Evolutionary conservation across 257 asterid species (phyloP).

Genomic region (Solanum rostratum): DNA sequence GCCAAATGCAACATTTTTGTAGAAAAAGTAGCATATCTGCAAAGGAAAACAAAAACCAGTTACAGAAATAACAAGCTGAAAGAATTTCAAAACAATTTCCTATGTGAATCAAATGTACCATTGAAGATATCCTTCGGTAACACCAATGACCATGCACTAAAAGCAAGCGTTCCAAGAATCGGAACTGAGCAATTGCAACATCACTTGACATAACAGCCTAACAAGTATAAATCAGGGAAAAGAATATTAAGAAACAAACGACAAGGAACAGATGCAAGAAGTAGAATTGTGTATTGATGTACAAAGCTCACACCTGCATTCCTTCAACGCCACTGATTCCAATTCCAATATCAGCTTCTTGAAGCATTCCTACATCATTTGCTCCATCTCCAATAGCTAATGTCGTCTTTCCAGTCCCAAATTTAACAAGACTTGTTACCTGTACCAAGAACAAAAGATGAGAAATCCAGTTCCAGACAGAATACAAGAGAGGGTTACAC

Average conservation of each 20-base stretch:
- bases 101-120: too few relatives aligned
- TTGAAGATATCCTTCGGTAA: slow-evolving; percentile 79
- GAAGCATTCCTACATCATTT: slow-evolving; percentile 99
- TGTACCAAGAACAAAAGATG: not conserved
- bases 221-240: not conserved
- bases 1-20: slow-evolving; percentile 65
- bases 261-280: not conserved
- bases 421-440: slow-evolving; percentile 90
- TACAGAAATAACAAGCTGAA: too few relatives aligned
- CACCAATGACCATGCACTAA: slow-evolving; percentile 98
- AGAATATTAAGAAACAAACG: not conserved
- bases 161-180: slow-evolving; percentile 74
- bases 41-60: slow-evolving; percentile 10
- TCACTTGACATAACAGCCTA: slow-evolving; percentile 97
- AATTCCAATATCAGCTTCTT: slow-evolving; percentile 96
- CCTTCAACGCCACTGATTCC: slow-evolving; percentile 99
- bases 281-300: not conserved
- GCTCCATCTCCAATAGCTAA: slow-evolving; percentile 97
- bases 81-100: too few relatives aligned
- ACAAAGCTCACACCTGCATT: slow-evolving; percentile 56
- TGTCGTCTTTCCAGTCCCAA: slow-evolving; percentile 66
- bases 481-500: not conserved
- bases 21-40: slow-evolving; percentile 88
- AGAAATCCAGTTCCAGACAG: not conserved
- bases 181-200: slow-evolving; percentile 79